phyloP scores from a whole-genome alignment of 75 land plant genomes.

The Picea glauca region DNA sequence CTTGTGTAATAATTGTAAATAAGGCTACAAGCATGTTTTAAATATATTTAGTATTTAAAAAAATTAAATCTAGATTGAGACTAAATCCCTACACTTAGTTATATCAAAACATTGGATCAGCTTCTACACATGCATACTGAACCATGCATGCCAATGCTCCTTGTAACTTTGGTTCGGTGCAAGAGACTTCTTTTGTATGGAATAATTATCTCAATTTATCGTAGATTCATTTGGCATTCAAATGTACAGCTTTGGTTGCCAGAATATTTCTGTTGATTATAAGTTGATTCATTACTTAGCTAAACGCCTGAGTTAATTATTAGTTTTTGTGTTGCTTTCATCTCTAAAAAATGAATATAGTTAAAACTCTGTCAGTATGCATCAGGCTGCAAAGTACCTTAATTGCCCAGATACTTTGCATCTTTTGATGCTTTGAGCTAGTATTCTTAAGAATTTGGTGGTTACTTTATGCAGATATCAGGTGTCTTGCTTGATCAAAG shows the following conservation, averaged over 20 bases:
- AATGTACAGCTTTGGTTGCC: not conserved
- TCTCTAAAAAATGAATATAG: not conserved
- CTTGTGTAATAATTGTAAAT: not conserved
- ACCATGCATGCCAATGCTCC: not conserved
- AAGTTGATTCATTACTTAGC: not conserved
- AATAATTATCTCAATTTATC: not conserved
- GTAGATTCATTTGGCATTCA: not conserved
- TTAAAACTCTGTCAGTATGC: not conserved
- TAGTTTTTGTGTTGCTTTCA: not conserved
- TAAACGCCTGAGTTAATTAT: not conserved
- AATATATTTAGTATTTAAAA: too few species aligned
- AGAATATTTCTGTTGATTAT: not conserved
- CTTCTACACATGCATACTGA: not conserved
- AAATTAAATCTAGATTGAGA: not conserved
- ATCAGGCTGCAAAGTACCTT: not conserved
- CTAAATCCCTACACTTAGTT: not conserved
- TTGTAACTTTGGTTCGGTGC: not conserved
- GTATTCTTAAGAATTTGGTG: not conserved
- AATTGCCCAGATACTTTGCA: not conserved
- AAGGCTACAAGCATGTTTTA: not conserved
- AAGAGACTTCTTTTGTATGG: not conserved
- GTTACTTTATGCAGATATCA: slow-evolving; percentile 40
- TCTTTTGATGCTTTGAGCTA: not conserved
- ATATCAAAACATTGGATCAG: not conserved
- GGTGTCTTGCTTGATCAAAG: slow-evolving; percentile 65